phyloP scores from a whole-genome alignment of 2,329 filamentous ascomycete species.

The Xylaria sp. region DNA sequence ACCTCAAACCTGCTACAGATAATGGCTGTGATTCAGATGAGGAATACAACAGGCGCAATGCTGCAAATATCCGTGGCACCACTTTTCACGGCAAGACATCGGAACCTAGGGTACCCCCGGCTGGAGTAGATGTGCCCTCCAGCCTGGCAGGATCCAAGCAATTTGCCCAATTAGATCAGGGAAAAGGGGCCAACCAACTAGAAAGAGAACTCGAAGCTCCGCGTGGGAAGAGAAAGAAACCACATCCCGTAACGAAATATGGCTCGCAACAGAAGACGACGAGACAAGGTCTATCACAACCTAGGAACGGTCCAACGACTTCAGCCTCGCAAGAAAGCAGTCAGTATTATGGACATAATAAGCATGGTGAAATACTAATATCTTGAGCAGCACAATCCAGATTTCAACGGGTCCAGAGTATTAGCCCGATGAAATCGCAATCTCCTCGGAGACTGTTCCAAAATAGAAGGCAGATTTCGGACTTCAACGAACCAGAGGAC shows the following conservation, averaged over 20 bases:
- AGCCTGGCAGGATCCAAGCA: slow-evolving; percentile 44
- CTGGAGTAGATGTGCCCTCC: slow-evolving; percentile 31
- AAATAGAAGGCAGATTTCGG: slow-evolving; percentile 10
- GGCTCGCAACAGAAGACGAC: slow-evolving; percentile 35
- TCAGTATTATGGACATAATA: slow-evolving; percentile 15
- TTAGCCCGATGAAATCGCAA: slow-evolving; percentile 25
- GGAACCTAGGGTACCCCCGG: background rate
- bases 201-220: slow-evolving; percentile 30
- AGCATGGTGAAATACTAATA: slow-evolving; percentile 16
- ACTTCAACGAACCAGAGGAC: slow-evolving; percentile 28
- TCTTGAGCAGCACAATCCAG: slow-evolving; percentile 12
- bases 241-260: slow-evolving; percentile 28
- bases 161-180: slow-evolving; percentile 34
- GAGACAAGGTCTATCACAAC: slow-evolving; percentile 34
- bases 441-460: slow-evolving; percentile 32
- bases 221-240: slow-evolving; percentile 27
- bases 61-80: slow-evolving; percentile 51
- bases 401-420: slow-evolving; percentile 19
- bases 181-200: slow-evolving; percentile 32
- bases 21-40: slow-evolving; percentile 42
- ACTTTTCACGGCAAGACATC: slow-evolving; percentile 43
- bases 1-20: slow-evolving; percentile 10
- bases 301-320: slow-evolving; percentile 33
- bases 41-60: slow-evolving; percentile 44
- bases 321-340: slow-evolving; percentile 30